Base-by-base conservation (phyloP, 441 rosid genomes). In the Isatis lusitanica region DNA sequence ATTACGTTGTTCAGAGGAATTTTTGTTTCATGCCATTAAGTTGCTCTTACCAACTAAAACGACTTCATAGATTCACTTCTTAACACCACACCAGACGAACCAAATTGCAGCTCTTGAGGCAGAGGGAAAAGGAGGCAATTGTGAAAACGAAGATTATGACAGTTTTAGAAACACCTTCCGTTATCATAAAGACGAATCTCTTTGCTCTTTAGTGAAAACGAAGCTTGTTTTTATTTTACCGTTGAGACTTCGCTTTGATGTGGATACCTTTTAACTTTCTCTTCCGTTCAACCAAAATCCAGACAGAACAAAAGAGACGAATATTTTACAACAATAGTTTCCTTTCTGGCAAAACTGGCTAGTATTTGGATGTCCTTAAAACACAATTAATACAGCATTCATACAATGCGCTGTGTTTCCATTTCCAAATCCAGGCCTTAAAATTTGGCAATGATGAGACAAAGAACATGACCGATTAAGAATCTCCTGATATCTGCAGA, bases 181-280 rank as follows among this genome's bases (percentile, higher is more conserved):
- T 43, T 43, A 21, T 42, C 48, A 31, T 38, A 40, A 35, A 26
- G 35, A 70, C 36, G 64, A 71, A 65, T 77, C 68, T 42, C 68
- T 77, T 77, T 77, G n/a, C 64, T 52, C 77, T 77, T 71, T 71
- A 70, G 77, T 77, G 69, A 77, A 66, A 77, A 66, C 11, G 80
- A 77, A 77, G 80, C 51, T 60, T 77, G 77, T 66, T 77, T 66
- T 71, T 26, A 50, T 64, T 60, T 77, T 33, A 77, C 77, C 77
- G 80, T 77, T 71, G 52, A 71, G 73, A 60, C 35, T 21, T 66
- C 2, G 60, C 77, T 77, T 77, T 77, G 24, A 66, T 77, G 72
- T 70, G 12, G 21, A 36, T 4, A 18, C 63, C 30, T 76, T 56
- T 68, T 30, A 58, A 16, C 76, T 76, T 64, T 77, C 64, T 60